Evolutionary conservation across 345 rosid genomes (phyloP).

Genomic region (Turnera subulata): DNA sequence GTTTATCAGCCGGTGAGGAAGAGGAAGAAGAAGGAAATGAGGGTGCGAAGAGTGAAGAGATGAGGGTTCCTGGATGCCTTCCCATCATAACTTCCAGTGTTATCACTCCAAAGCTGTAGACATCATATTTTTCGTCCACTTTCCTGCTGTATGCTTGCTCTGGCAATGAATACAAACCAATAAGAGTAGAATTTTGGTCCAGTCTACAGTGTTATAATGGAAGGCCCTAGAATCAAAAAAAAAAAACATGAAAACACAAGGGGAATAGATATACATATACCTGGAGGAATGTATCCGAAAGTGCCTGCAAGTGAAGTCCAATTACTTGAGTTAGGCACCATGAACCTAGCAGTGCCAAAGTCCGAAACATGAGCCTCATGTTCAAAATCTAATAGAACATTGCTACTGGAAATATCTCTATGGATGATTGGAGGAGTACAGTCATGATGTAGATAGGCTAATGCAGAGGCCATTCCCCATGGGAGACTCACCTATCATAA

Average conservation of each 20-base stretch:
- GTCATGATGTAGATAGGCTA: constrained; percentile 14
- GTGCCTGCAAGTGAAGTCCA: constrained; percentile 3
- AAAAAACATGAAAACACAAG: background rate
- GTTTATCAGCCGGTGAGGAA: background rate
- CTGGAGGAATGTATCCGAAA: constrained; percentile 18
- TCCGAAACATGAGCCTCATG: constrained; percentile 12
- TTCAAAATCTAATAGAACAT: constrained; percentile 9
- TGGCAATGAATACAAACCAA: background rate
- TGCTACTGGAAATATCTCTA: constrained; percentile 15
- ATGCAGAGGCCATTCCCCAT: constrained; percentile 10
- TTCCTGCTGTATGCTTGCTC: constrained; percentile 6
- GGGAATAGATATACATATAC: background rate
- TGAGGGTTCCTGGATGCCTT: constrained; percentile 15
- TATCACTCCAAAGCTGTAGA: constrained; percentile 20
- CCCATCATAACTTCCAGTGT: constrained; percentile 10
- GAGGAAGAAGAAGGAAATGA: background rate
- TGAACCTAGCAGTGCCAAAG: constrained; percentile 10
- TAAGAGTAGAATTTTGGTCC: background rate
- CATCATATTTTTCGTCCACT: constrained; percentile 11
- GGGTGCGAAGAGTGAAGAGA: background rate
- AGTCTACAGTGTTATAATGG: too few relatives aligned
- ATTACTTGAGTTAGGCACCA: constrained; percentile 2
- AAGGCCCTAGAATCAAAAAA: too few relatives aligned
- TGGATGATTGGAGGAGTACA: constrained; percentile 5
- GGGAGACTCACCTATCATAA: too few relatives aligned